These are phyloP conservation scores for Paxillus involutus DNA, from an alignment of 768 basidiomycete species.

Conservation along the genomic window DNA sequence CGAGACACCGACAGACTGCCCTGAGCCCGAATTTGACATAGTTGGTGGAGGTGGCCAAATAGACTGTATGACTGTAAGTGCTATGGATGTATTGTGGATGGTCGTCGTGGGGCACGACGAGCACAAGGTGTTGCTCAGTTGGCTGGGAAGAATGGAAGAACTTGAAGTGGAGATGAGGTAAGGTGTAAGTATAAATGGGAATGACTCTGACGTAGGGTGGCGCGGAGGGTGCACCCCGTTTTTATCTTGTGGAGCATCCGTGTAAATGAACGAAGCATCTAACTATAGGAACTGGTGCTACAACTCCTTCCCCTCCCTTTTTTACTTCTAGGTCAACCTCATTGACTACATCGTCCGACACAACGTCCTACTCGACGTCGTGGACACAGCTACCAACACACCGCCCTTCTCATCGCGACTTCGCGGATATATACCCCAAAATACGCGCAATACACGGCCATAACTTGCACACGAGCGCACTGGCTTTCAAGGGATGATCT, in stretches of 20 bases:
- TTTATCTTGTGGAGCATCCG: conserved; percentile 33
- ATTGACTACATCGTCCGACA: neutral
- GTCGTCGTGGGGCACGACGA: neutral
- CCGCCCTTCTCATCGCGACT: neutral
- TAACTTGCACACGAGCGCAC: conserved; percentile 1
- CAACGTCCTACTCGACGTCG: neutral
- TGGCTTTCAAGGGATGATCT: conserved; percentile 15
- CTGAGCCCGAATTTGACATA: conserved; percentile 2
- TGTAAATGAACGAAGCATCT: conserved; percentile 24
- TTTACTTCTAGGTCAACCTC: conserved; percentile 4
- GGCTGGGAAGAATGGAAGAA: neutral
- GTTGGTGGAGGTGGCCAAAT: neutral
- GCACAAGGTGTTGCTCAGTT: neutral
- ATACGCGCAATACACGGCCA: conserved; percentile 2
- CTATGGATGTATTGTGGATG: neutral
- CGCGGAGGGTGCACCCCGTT: conserved; percentile 34
- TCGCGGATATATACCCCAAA: conserved; percentile 7
- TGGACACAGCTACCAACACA: neutral
- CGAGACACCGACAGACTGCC: neutral
- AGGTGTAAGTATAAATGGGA: conserved; percentile 4
- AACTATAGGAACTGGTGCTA: neutral
- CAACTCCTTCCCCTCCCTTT: neutral
- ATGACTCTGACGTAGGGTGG: conserved; percentile 35
- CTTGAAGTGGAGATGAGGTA: neutral
- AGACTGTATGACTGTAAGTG: neutral